phyloP scores from a whole-genome alignment of 2,329 filamentous ascomycete species.

The Hymenotorrendiella dingleyae region DNA sequence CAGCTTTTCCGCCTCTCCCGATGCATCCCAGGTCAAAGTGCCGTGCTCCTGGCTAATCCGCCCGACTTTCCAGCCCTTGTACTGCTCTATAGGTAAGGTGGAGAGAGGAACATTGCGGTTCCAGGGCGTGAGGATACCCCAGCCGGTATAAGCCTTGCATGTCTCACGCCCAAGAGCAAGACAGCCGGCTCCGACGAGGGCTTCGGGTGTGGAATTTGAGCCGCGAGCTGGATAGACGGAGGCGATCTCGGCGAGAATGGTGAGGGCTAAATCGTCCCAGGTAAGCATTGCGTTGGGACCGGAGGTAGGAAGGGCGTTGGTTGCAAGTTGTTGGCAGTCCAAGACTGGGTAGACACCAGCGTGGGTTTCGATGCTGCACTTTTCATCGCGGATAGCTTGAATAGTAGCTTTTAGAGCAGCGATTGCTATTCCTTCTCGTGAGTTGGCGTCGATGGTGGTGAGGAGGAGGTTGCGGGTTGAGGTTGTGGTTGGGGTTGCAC shows the following conservation, averaged over 20 bases:
- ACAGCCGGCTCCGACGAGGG: constrained; percentile 61
- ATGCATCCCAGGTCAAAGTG: constrained; percentile 54
- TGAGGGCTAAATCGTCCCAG: constrained; percentile 54
- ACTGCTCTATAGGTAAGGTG: constrained; percentile 35
- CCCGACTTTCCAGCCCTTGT: constrained; percentile 59
- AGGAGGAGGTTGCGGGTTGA: constrained; percentile 53
- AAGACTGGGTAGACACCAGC: constrained; percentile 71
- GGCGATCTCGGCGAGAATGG: constrained; percentile 65
- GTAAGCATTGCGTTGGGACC: constrained; percentile 18
- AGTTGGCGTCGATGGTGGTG: constrained; percentile 18
- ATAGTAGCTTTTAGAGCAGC: constrained; percentile 38
- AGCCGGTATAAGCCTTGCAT: constrained; percentile 64
- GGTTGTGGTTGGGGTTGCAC: constrained; percentile 70
- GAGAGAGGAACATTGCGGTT: constrained; percentile 30
- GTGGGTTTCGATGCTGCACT: constrained; percentile 59
- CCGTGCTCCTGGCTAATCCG: constrained; percentile 76
- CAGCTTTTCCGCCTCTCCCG: constrained; percentile 43
- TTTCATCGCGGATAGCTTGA: constrained; percentile 32
- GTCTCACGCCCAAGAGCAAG: constrained; percentile 69
- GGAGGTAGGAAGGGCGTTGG: constrained; percentile 48
- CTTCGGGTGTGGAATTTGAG: constrained; percentile 46
- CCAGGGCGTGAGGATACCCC: constrained; percentile 64
- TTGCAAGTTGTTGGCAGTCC: constrained; percentile 74
- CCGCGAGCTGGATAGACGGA: constrained; percentile 60
- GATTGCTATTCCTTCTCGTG: constrained; percentile 26